A percentile compares a stretch with the other conserved stretches of the same genome.
Conservation (phyloP, 208 protist genomes). For the Leishmania aethiopica region DNA sequence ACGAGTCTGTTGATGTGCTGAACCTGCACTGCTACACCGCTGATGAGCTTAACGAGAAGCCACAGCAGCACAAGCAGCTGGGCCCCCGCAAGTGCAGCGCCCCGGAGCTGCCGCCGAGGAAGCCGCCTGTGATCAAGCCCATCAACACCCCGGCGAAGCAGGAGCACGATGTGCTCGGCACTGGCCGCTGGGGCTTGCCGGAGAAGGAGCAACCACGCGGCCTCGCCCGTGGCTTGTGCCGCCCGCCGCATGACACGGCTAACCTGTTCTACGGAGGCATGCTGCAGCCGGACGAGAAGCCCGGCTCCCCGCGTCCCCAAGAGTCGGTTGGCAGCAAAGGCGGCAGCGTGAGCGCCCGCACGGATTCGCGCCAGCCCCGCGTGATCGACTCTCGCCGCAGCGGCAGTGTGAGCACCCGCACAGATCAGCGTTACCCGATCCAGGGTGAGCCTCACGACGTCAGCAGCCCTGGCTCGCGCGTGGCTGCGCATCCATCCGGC, state of each 20-base stretch:
- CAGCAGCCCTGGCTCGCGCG: not conserved
- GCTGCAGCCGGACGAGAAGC: not conserved
- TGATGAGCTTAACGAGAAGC: constrained; percentile 69
- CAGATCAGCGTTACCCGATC: not conserved
- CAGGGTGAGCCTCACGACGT: not conserved
- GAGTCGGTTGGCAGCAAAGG: not conserved
- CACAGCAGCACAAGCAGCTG: constrained; percentile 38
- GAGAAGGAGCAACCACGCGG: constrained; percentile 43
- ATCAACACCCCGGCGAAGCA: constrained; percentile 67
- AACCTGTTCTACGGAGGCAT: constrained; percentile 40
- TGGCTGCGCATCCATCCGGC: not conserved
- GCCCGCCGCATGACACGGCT: constrained; percentile 49
- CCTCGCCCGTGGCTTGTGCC: constrained; percentile 43
- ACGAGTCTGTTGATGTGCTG: constrained; percentile 76
- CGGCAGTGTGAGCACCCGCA: not conserved
- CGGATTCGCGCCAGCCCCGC: not conserved
- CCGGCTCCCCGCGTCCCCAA: not conserved
- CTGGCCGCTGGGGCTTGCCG: constrained; percentile 56
- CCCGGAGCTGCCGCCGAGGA: constrained; percentile 48
- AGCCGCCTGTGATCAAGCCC: constrained; percentile 46
- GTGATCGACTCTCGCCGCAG: not conserved
- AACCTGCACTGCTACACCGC: constrained; percentile 72
- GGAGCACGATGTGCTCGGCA: constrained; percentile 84
- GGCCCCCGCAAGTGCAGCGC: constrained; percentile 61
- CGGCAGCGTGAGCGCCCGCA: not conserved